phyloP scores from a whole-genome alignment of 208 protist genomes.

The Crithidia brevicula region DNA sequence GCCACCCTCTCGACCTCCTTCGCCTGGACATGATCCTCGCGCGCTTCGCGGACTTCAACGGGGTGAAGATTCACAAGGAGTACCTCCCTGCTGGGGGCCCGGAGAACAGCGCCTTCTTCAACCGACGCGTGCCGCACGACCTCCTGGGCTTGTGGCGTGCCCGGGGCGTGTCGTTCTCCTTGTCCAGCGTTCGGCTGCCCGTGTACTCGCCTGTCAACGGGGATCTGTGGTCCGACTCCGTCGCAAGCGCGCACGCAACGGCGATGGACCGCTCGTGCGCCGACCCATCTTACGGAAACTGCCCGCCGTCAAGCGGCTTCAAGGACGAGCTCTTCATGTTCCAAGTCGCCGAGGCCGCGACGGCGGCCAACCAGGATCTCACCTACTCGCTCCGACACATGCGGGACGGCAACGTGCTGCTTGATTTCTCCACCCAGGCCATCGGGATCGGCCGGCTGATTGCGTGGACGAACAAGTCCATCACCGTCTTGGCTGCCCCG shows the following conservation, averaged over 20 bases:
- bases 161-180: slow-evolving; percentile 51
- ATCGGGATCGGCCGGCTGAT: slow-evolving; percentile 64
- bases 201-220: slow-evolving; percentile 82
- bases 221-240: slow-evolving; percentile 37
- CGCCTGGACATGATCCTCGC: slow-evolving; percentile 64
- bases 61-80: slow-evolving; percentile 75
- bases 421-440: slow-evolving; percentile 65
- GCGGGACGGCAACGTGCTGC: slow-evolving; percentile 57
- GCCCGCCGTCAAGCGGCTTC: slow-evolving; percentile 1
- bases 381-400: slow-evolving; percentile 73
- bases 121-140: slow-evolving; percentile 54
- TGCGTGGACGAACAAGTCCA: slow-evolving; percentile 55
- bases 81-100: slow-evolving; percentile 60
- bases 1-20: slow-evolving; percentile 75
- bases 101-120: slow-evolving; percentile 75
- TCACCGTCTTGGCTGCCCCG: slow-evolving; percentile 61
- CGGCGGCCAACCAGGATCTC: slow-evolving; percentile 61
- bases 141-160: slow-evolving; percentile 58
- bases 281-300: no score
- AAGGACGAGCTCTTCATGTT: slow-evolving; percentile 39
- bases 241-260: background rate
- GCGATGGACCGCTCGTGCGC: background rate
- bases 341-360: slow-evolving; percentile 60
- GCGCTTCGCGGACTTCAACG: slow-evolving; percentile 59
- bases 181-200: slow-evolving; percentile 41